A percentile compares a stretch with the other conserved stretches of the same genome.
Conservation (phyloP, 208 protist genomes). For the Trypanosoma lewisi region DNA sequence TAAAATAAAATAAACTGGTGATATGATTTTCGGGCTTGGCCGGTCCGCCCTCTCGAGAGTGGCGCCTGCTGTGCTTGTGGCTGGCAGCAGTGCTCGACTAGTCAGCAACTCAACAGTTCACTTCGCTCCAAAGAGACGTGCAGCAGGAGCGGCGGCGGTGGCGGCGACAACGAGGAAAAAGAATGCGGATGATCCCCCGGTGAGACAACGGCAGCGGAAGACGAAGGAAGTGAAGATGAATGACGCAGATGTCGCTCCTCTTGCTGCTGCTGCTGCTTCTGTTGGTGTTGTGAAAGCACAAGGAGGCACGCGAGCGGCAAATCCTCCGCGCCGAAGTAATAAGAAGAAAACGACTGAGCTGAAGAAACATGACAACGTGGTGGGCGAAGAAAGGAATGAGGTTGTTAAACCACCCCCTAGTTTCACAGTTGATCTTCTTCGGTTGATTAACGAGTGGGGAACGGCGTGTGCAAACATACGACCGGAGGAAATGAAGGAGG, state of each 20-base stretch:
- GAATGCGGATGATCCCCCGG: background rate
- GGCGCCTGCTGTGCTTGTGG: background rate
- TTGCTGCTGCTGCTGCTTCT: too few relatives aligned
- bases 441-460: constrained; percentile 21
- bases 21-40: background rate
- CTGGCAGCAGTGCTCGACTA: background rate
- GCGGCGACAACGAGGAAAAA: background rate
- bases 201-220: background rate
- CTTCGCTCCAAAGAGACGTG: background rate
- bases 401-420: background rate
- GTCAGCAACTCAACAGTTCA: background rate
- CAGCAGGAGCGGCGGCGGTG: background rate
- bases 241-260: too few relatives aligned
- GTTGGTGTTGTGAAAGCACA: background rate
- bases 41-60: background rate
- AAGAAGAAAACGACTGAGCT: background rate
- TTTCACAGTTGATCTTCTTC: constrained; percentile 14
- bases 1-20: background rate
- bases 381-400: background rate
- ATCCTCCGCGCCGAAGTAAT: background rate
- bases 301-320: background rate
- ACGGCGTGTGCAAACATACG: constrained; percentile 5
- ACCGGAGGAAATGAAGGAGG: background rate
- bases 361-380: background rate
- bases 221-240: background rate